Evolutionary conservation across 176 grass and related monocot genomes (phyloP).

Genomic region (Musa itinerans): DNA sequence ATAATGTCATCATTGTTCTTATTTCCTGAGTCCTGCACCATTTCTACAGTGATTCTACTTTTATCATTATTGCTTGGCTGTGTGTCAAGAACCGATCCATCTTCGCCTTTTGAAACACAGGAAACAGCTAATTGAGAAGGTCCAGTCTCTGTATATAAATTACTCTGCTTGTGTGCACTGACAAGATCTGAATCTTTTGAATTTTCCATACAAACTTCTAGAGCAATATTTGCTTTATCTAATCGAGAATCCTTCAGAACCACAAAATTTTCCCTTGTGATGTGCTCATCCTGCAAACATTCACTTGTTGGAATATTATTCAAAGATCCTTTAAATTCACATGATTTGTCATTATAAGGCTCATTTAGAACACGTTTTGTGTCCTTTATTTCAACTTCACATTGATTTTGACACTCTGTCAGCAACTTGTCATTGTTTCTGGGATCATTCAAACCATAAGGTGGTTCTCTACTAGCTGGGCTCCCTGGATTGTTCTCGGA

Average conservation of each 20-base stretch:
- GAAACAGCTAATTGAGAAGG: constrained; percentile 1
- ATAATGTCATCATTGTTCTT: constrained; percentile 22
- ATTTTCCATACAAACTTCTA: constrained; percentile 14
- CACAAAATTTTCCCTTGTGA: constrained; percentile 24
- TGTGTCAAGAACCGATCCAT: background rate
- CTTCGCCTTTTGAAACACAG: background rate
- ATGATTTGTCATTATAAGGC: constrained; percentile 26
- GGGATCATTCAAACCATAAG: constrained; percentile 19
- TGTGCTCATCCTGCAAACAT: constrained; percentile 25
- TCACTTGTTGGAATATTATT: constrained; percentile 7
- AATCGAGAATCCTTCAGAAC: constrained; percentile 20
- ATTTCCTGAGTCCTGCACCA: constrained; percentile 21
- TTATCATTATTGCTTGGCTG: constrained; percentile 35
- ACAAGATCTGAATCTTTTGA: background rate
- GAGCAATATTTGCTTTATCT: constrained; percentile 14
- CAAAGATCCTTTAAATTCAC: constrained; percentile 16
- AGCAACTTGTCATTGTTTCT: constrained; percentile 13
- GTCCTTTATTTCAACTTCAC: constrained; percentile 25
- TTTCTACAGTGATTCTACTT: constrained; percentile 15
- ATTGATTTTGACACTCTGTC: constrained; percentile 24
- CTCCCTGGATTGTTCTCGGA: constrained; percentile 7
- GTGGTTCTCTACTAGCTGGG: constrained; percentile 11
- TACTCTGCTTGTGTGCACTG: constrained; percentile 18
- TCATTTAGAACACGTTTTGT: constrained; percentile 10
- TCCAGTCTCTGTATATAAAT: background rate